Evolutionary conservation across 352 stramenopile genomes (phyloP).

Genomic region (Synura sp.): DNA sequence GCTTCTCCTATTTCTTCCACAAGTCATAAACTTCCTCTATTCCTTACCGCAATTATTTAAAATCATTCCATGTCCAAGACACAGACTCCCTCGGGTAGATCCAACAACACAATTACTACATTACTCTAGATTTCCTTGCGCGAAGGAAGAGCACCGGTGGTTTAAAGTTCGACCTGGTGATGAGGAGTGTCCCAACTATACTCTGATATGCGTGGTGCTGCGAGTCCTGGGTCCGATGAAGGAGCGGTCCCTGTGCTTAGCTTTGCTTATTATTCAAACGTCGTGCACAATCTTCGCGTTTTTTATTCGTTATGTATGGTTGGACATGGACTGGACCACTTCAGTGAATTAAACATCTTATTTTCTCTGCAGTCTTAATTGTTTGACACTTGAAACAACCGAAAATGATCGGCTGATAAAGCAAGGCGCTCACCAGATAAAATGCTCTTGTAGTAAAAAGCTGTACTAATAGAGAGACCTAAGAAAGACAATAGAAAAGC

Average conservation of each 20-base stretch:
- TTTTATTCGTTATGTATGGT: too few relatives aligned
- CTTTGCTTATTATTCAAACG: slow-evolving; percentile 54
- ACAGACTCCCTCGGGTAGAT: slow-evolving; percentile 81
- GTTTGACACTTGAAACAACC: too few relatives aligned
- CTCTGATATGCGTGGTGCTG: slow-evolving; percentile 68
- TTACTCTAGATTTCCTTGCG: slow-evolving; percentile 78
- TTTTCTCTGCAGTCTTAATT: too few relatives aligned
- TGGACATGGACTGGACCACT: too few relatives aligned
- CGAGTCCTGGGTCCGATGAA: slow-evolving; percentile 58
- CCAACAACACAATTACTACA: slow-evolving; percentile 78
- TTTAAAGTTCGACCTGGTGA: slow-evolving; percentile 49
- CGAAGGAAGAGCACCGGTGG: slow-evolving; percentile 51
- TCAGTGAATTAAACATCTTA: too few relatives aligned
- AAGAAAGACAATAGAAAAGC: too few relatives aligned
- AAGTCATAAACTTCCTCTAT: slow-evolving; percentile 98
- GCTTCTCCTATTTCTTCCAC: slow-evolving; percentile 94
- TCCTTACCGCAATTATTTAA: slow-evolving; percentile 96
- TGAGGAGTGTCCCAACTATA: slow-evolving; percentile 64
- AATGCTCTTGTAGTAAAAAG: too few relatives aligned
- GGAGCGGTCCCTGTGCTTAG: slow-evolving; percentile 50
- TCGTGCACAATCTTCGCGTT: too few relatives aligned
- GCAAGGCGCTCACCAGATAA: too few relatives aligned
- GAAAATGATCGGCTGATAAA: too few relatives aligned
- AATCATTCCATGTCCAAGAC: slow-evolving; percentile 92
- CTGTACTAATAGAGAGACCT: too few relatives aligned